Conservation (phyloP, 257 asterid species). For the Prunella vulgaris region DNA sequence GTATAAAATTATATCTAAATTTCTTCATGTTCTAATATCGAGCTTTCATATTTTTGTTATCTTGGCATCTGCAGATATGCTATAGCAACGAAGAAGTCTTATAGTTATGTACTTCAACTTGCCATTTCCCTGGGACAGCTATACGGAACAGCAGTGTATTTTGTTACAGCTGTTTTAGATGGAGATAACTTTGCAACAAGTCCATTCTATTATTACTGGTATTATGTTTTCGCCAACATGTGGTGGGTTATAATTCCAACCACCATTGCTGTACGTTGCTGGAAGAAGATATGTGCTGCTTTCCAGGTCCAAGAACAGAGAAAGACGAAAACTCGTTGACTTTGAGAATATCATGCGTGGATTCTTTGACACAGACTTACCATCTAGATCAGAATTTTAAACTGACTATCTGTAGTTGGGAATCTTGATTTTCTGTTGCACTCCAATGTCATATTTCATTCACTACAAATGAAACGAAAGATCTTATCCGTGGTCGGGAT, state of each 20-base stretch:
- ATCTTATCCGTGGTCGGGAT: not conserved
- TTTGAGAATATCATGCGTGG: not conserved
- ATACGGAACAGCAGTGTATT: slow-evolving; percentile 75
- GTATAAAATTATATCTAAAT: slow-evolving; percentile 16
- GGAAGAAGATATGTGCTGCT: slow-evolving; percentile 77
- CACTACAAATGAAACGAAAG: not conserved
- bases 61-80: slow-evolving; percentile 57
- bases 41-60: not conserved
- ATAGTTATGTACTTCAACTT: slow-evolving; percentile 62
- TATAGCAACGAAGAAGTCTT: slow-evolving; percentile 66
- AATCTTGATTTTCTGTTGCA: not conserved
- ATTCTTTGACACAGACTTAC: not conserved
- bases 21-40: not conserved
- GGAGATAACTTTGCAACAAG: slow-evolving; percentile 77
- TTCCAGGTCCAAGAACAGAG: slow-evolving; percentile 44
- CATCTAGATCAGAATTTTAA: not conserved
- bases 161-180: slow-evolving; percentile 62
- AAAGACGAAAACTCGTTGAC: slow-evolving; percentile 53
- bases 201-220: slow-evolving; percentile 51
- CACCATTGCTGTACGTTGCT: slow-evolving; percentile 49
- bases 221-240: slow-evolving; percentile 60
- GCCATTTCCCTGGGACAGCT: slow-evolving; percentile 87
- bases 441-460: not conserved
- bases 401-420: not conserved
- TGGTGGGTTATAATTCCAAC: slow-evolving; percentile 84